A percentile compares a stretch with the other conserved stretches of the same genome.
Conservation (phyloP, 768 basidiomycete species). For the Boletus bicolor region DNA sequence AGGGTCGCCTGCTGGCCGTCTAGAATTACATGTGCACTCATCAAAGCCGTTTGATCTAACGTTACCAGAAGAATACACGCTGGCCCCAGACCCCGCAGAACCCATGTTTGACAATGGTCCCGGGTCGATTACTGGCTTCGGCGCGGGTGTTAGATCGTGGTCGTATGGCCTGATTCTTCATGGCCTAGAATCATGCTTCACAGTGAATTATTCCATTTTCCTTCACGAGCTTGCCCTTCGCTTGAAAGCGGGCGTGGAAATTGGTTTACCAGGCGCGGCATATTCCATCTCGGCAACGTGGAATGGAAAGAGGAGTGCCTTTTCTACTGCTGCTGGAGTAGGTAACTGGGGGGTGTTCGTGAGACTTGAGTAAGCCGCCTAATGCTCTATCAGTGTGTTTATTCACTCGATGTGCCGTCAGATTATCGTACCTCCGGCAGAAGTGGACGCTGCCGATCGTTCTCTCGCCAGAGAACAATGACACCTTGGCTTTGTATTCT, state of each 20-base stretch:
- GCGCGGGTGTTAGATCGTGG: slow-evolving; percentile 44
- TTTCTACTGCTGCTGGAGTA: slow-evolving; percentile 45
- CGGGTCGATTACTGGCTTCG: slow-evolving; percentile 53
- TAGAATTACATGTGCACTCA: slow-evolving; percentile 44
- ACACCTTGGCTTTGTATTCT: slow-evolving; percentile 47
- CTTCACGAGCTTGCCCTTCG: slow-evolving; percentile 55
- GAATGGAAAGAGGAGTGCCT: slow-evolving; percentile 41
- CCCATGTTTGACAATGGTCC: slow-evolving; percentile 28
- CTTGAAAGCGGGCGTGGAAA: slow-evolving; percentile 48
- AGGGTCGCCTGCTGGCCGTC: slow-evolving; percentile 20
- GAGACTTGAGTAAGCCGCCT: slow-evolving; percentile 47
- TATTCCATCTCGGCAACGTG: slow-evolving; percentile 48
- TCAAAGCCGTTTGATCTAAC: slow-evolving; percentile 39
- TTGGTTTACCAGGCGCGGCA: slow-evolving; percentile 43
- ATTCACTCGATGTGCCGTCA: slow-evolving; percentile 28
- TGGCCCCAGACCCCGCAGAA: slow-evolving; percentile 21
- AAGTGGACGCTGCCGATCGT: slow-evolving; percentile 54
- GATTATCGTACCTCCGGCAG: slow-evolving; percentile 56
- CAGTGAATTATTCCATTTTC: slow-evolving; percentile 49
- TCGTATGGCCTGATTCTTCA: slow-evolving; percentile 48
- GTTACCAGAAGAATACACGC: slow-evolving; percentile 21
- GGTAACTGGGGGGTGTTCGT: slow-evolving; percentile 48
- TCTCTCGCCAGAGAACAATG: slow-evolving; percentile 49
- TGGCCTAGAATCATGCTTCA: slow-evolving; percentile 45
- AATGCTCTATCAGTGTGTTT: slow-evolving; percentile 6